Conservation (phyloP, 208 protist genomes). For the Herpetomonas samuelpessoai region DNA sequence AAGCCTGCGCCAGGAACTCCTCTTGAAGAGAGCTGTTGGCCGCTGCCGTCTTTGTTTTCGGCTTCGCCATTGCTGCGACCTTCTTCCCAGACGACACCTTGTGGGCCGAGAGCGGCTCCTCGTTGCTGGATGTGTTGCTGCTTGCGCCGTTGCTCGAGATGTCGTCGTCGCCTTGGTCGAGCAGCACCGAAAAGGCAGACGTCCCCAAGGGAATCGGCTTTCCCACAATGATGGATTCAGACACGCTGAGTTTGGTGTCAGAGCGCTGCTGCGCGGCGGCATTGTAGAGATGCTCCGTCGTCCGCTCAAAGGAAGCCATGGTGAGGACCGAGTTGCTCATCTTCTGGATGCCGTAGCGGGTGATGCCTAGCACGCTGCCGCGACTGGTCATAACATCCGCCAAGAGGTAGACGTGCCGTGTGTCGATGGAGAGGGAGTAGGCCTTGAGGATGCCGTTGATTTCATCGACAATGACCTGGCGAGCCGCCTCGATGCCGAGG, state of each 20-base stretch:
- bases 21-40: conserved; percentile 27
- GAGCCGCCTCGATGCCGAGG: conserved; percentile 99
- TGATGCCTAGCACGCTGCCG: conserved; percentile 98
- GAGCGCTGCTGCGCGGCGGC: conserved; percentile 91
- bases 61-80: conserved; percentile 4
- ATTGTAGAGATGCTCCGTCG: conserved; percentile 99
- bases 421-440: conserved; percentile 98
- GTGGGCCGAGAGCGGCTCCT: neutral
- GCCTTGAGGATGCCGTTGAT: conserved; percentile 95
- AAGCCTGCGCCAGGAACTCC: conserved; percentile 22
- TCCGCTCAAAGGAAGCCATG: conserved; percentile 99
- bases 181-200: conserved; percentile 90
- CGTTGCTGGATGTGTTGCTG: conserved; percentile 4
- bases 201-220: conserved; percentile 96
- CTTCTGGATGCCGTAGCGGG: conserved; percentile 98
- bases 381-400: conserved; percentile 99
- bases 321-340: conserved; percentile 99
- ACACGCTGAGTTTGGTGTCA: conserved; percentile 88
- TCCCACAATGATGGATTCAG: conserved; percentile 99
- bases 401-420: conserved; percentile 97
- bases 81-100: conserved; percentile 4
- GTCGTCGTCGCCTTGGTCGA: conserved; percentile 34
- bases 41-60: neutral
- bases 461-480: conserved; percentile 96
- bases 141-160: conserved; percentile 13